These are phyloP conservation scores for Diaporthe citri DNA, from an alignment of 2,329 filamentous ascomycete genomes.

Conservation along the genomic window DNA sequence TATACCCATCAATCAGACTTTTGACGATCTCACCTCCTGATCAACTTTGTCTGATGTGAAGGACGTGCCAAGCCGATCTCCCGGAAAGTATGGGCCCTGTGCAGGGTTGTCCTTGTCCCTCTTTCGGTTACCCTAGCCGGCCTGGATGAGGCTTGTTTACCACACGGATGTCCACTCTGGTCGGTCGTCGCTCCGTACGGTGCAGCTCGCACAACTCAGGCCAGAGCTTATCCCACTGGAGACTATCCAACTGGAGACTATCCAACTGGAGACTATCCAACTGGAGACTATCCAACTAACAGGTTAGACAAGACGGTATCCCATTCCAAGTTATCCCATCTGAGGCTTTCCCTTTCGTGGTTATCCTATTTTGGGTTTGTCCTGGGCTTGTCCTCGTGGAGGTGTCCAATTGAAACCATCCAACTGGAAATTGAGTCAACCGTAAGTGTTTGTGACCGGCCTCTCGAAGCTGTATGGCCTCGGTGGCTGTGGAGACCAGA, in stretches of 20 bases:
- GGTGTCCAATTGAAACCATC: not conserved
- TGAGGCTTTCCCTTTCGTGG: not conserved
- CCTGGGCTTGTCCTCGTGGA: too few relatives aligned
- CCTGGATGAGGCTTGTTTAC: not conserved
- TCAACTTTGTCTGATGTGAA: not conserved
- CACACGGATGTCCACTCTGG: not conserved
- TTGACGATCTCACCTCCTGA: slow-evolving; percentile 14
- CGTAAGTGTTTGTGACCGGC: too few relatives aligned
- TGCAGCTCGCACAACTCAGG: not conserved
- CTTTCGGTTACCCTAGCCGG: not conserved
- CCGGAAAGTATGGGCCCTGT: slow-evolving; percentile 1
- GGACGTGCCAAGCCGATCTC: slow-evolving; percentile 25
- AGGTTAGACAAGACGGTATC: not conserved
- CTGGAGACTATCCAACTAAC: not conserved
- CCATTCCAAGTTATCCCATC: not conserved
- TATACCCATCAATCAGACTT: slow-evolving; percentile 23
- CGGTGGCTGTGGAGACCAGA: not conserved
- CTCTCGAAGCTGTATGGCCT: not conserved
- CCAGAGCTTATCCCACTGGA: not conserved
- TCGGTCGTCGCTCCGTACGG: not conserved
- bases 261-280: too few relatives aligned
- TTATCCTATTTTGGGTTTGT: too few relatives aligned
- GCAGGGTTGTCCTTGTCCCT: slow-evolving; percentile 11
- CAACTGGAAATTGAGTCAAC: not conserved
- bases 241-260: too few relatives aligned